Percentiles rank a stretch among this genome's conserved stretches.
Conservation (phyloP, 2,329 filamentous ascomycete species). For the Ceratocystis harringtonii region DNA sequence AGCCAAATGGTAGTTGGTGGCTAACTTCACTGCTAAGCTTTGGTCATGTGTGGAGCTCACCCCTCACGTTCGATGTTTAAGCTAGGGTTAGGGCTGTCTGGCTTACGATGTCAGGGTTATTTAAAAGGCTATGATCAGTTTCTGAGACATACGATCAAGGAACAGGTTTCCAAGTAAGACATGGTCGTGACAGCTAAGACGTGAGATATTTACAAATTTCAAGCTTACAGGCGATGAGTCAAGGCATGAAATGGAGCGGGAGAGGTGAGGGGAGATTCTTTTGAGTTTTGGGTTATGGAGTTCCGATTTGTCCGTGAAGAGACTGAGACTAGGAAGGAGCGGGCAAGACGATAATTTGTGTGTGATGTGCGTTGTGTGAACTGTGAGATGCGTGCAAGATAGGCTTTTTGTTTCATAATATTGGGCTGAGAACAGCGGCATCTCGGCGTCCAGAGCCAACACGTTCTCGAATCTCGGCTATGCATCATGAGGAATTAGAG, state of each 20-base stretch:
- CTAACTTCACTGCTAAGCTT: too few species aligned
- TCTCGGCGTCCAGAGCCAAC: background rate
- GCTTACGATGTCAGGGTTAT: too few species aligned
- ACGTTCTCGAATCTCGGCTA: background rate
- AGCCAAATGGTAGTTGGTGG: too few species aligned
- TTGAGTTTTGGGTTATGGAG: background rate
- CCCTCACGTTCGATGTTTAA: background rate
- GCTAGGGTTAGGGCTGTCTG: background rate
- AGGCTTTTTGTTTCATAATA: background rate
- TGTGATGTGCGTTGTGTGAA: background rate
- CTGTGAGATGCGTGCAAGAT: background rate
- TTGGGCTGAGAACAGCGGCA: background rate
- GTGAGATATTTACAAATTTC: background rate
- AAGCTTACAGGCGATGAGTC: background rate
- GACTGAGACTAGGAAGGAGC: background rate
- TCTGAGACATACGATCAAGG: background rate
- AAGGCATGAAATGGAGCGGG: background rate
- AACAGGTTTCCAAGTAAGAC: background rate
- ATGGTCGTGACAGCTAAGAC: background rate
- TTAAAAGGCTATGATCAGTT: background rate
- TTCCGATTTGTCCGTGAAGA: background rate
- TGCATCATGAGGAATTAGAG: background rate
- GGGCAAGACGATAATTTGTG: background rate
- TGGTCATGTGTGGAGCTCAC: background rate
- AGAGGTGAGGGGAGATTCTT: too few species aligned